phyloP scores from a whole-genome alignment of 1,284 basidiomycete species.

The Lentinula novae-zelandiae region DNA sequence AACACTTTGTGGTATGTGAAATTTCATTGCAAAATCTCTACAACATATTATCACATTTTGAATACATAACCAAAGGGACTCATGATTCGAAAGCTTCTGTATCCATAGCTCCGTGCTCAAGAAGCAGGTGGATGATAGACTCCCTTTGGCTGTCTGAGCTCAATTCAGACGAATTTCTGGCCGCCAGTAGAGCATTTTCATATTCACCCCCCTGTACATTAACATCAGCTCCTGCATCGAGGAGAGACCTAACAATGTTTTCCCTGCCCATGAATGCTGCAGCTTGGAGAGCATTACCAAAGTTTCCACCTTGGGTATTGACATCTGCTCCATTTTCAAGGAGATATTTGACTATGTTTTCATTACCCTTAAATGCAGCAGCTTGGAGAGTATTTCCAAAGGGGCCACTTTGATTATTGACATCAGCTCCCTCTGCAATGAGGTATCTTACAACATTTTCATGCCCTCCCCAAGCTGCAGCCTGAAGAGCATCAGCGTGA shows the following conservation, averaged over 20 bases:
- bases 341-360: neutral
- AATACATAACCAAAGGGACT: no score
- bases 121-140: no score
- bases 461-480: neutral
- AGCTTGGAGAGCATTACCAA: conserved; percentile 8
- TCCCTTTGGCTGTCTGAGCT: no score
- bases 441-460: neutral
- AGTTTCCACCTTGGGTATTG: neutral
- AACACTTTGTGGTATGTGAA: no score
- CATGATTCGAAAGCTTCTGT: no score
- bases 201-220: neutral
- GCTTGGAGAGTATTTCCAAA: conserved; percentile 2
- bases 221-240: conserved; percentile 12
- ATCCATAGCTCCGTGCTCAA: neutral
- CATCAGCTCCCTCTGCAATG: neutral
- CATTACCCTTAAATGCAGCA: neutral
- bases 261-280: neutral
- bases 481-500: no score
- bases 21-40: no score
- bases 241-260: conserved; percentile 1
- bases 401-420: neutral
- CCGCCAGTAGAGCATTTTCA: neutral
- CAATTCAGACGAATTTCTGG: neutral
- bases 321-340: neutral
- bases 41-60: no score